A percentile compares a stretch with the other conserved stretches of the same genome.
phyloP scores from a whole-genome alignment of 768 basidiomycete genomes.

The Mycena chlorophos region DNA sequence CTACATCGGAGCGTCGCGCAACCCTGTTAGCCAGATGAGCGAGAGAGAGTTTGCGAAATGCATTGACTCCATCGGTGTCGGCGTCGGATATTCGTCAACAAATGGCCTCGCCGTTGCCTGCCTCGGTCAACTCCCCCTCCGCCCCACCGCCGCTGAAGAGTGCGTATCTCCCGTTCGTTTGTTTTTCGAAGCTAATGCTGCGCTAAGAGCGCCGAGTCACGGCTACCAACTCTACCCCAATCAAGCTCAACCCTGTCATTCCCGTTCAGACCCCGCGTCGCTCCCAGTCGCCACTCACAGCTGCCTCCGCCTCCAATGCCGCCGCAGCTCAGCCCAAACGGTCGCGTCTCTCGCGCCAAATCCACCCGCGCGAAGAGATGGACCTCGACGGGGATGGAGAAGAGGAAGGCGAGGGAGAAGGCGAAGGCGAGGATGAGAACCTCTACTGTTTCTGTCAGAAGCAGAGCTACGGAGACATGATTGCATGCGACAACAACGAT shows the following conservation, averaged over 20 bases:
- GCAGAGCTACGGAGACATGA: conserved; percentile 61
- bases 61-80: conserved; percentile 36
- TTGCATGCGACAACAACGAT: conserved; percentile 69
- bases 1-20: conserved; percentile 16
- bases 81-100: conserved; percentile 29
- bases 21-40: conserved; percentile 40
- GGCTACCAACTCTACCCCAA: conserved; percentile 36
- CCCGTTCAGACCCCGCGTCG: conserved; percentile 39
- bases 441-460: conserved; percentile 56
- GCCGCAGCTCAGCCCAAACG: conserved; percentile 35
- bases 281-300: conserved; percentile 46
- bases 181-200: conserved; percentile 2
- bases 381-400: conserved; percentile 41
- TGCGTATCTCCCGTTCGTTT: conserved; percentile 24
- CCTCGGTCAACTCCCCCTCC: conserved; percentile 21
- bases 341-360: conserved; percentile 50
- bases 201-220: conserved; percentile 41
- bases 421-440: conserved; percentile 48
- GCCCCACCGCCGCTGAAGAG: conserved; percentile 42
- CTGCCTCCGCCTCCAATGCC: conserved; percentile 27
- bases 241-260: conserved; percentile 41
- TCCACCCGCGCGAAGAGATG: conserved; percentile 37
- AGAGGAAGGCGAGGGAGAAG: conserved; percentile 36
- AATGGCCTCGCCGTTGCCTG: conserved; percentile 25
- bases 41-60: conserved; percentile 47